Percentiles rank a stretch among this genome's conserved stretches.
These are phyloP conservation scores for Magnusiomyces magnusii DNA, from an alignment of 1,139 yeast genomes.

Conservation along the genomic window DNA sequence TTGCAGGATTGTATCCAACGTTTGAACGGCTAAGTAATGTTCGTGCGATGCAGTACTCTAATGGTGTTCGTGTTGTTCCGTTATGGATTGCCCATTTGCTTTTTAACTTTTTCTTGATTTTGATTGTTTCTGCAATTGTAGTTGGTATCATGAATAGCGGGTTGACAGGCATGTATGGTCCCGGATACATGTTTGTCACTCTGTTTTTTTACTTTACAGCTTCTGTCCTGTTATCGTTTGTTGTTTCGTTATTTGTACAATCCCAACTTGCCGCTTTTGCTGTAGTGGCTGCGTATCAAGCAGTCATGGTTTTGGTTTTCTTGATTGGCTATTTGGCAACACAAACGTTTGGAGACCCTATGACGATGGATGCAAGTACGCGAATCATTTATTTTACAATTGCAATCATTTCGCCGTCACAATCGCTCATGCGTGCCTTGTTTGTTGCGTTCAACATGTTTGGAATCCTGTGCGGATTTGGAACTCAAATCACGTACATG, in stretches of 20 bases:
- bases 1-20: slow-evolving; percentile 33
- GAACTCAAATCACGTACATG: slow-evolving; percentile 22
- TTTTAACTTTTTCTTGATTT: slow-evolving; percentile 25
- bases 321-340: slow-evolving; percentile 31
- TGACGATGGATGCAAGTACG: slow-evolving; percentile 21
- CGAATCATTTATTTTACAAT: slow-evolving; percentile 28
- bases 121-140: slow-evolving; percentile 25
- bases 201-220: slow-evolving; percentile 31
- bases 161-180: slow-evolving; percentile 23
- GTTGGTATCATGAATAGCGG: slow-evolving; percentile 27
- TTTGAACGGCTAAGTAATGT: slow-evolving; percentile 33
- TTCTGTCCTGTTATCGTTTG: slow-evolving; percentile 28
- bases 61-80: slow-evolving; percentile 33
- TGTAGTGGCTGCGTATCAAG: slow-evolving; percentile 31
- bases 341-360: slow-evolving; percentile 30
- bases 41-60: slow-evolving; percentile 35
- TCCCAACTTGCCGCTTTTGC: slow-evolving; percentile 37
- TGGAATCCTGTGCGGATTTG: slow-evolving; percentile 28
- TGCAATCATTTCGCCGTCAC: slow-evolving; percentile 29
- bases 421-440: slow-evolving; percentile 28
- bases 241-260: slow-evolving; percentile 30
- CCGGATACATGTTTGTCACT: slow-evolving; percentile 32
- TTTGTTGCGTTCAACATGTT: slow-evolving; percentile 33
- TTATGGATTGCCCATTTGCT: slow-evolving; percentile 32
- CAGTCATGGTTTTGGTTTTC: slow-evolving; percentile 29